A percentile compares a stretch with the other conserved stretches of the same genome.
phyloP scores from a whole-genome alignment of 495 filamentous ascomycete genomes.

The Cetradonia linearis region DNA sequence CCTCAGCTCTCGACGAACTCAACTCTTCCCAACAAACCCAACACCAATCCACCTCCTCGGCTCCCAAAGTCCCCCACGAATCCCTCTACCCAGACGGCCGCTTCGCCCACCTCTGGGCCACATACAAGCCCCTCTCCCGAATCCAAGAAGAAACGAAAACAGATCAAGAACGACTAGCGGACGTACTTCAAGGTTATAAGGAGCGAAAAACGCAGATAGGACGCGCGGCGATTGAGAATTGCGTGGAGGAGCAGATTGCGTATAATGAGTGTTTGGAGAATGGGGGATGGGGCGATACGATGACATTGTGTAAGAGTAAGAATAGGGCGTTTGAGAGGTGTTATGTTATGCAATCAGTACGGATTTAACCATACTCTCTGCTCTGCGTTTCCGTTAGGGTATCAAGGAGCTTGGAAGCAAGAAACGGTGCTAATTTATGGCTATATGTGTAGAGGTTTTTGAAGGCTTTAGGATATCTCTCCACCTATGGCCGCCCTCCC shows the following conservation, averaged over 20 bases:
- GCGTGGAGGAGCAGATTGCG: conserved; percentile 69
- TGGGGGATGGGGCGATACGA: conserved; percentile 44
- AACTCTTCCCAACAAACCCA: conserved; percentile 26
- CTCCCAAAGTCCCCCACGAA: conserved; percentile 35
- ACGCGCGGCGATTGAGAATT: conserved; percentile 83
- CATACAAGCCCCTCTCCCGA: conserved; percentile 57
- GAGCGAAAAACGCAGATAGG: conserved; percentile 68
- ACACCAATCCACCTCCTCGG: conserved; percentile 27
- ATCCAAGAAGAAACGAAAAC: conserved; percentile 54
- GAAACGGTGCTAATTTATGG: not conserved
- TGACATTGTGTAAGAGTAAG: conserved; percentile 67
- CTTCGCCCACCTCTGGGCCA: conserved; percentile 89
- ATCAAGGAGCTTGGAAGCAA: not conserved
- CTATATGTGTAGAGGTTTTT: conserved; percentile 56
- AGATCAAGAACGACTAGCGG: conserved; percentile 60
- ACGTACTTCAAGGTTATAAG: conserved; percentile 76
- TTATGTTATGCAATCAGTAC: conserved; percentile 68
- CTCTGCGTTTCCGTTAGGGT: not conserved
- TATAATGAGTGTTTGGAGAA: conserved; percentile 64
- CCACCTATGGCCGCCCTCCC: conserved; percentile 46
- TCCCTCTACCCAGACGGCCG: conserved; percentile 70
- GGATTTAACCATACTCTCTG: conserved; percentile 19
- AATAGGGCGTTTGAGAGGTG: conserved; percentile 65
- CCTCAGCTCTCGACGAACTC: conserved; percentile 17
- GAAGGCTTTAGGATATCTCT: conserved; percentile 82